Evolutionary conservation across 2,329 filamentous ascomycete species (phyloP).

Genomic region (Polychaeton citri): DNA sequence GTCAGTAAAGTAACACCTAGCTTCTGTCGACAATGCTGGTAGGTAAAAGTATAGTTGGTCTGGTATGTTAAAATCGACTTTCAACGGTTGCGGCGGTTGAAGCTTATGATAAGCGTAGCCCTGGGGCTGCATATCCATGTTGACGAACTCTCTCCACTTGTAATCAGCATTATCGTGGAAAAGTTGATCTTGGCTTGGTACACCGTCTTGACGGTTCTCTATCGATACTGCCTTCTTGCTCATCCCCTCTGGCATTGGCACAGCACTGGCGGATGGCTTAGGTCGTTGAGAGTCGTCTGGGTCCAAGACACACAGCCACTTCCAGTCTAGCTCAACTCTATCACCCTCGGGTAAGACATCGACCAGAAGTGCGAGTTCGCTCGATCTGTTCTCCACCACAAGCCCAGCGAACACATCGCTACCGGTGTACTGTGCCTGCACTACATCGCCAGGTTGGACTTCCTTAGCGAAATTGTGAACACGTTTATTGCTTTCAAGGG

Average conservation of each 20-base stretch:
- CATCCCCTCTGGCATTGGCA: slow-evolving; percentile 50
- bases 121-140: slow-evolving; percentile 26
- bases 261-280: slow-evolving; percentile 61
- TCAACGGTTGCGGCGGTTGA: slow-evolving; percentile 40
- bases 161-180: slow-evolving; percentile 33
- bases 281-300: slow-evolving; percentile 56
- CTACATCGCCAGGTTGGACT: slow-evolving; percentile 59
- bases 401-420: slow-evolving; percentile 85
- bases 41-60: slow-evolving; percentile 84
- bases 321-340: slow-evolving; percentile 68
- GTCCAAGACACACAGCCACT: slow-evolving; percentile 65
- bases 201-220: slow-evolving; percentile 36
- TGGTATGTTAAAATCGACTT: slow-evolving; percentile 57
- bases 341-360: slow-evolving; percentile 75
- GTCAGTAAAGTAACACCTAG: slow-evolving; percentile 81
- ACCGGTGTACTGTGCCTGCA: slow-evolving; percentile 73
- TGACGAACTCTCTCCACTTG: slow-evolving; percentile 58
- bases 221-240: slow-evolving; percentile 33
- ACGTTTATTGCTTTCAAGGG: slow-evolving; percentile 56
- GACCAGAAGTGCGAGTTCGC: slow-evolving; percentile 64
- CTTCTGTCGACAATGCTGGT: slow-evolving; percentile 73
- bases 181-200: slow-evolving; percentile 32
- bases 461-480: slow-evolving; percentile 55
- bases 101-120: slow-evolving; percentile 21
- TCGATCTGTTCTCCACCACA: slow-evolving; percentile 67